Evolutionary conservation across 331 rosid genomes (phyloP), one percentile per base, ranked within the genome.

Genomic region (Rhamnella rubrinervis): DNA sequence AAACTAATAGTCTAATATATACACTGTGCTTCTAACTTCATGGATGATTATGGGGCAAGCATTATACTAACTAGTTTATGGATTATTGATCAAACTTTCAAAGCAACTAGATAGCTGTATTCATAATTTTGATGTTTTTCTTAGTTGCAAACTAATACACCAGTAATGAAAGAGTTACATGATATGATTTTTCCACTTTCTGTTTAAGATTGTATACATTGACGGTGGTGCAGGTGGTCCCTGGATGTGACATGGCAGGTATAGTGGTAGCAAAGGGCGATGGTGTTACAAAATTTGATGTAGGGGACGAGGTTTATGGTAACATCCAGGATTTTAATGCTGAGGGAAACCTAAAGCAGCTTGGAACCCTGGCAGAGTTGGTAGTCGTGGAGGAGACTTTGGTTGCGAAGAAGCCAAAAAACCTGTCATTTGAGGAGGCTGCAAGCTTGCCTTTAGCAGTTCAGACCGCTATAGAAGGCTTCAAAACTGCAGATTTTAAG

Each of bases 221-320:
- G 49, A 31, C 31, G 19, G 8, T 64, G 38, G 25, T 68, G 71
- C 79, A 83, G 87, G 81, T 61, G 11, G 76, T 83, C 21, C 87
- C 87, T 20, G 87, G 84, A 21, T 82, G 86, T 31, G 86, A 82
- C 71, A 78, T 82, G 83, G 86, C 87, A 5, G 81, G 87, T 8
- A 59, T 75, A 0, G 75, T 83, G 66, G 50, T 68, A 15, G 79
- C 59, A 75, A 75, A 72, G 65, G 84, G 87, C 1, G 12, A 2
- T 14, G 23, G n/a, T 5, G 79, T 75, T 6, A 56, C 77, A 15
- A 68, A 68, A 31, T 72, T 83, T 60, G 81, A 68, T 6, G 14
- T 79, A 15, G 84, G 84, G 3, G 81, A 83, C 53, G 81, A 83
- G 61, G 81, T 78, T 2, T 83, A 78, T 50, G 84, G 87, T 11